Evolutionary conservation across 805 yeast species (phyloP).

Genomic region (Maudiozyma saulgeensis): DNA sequence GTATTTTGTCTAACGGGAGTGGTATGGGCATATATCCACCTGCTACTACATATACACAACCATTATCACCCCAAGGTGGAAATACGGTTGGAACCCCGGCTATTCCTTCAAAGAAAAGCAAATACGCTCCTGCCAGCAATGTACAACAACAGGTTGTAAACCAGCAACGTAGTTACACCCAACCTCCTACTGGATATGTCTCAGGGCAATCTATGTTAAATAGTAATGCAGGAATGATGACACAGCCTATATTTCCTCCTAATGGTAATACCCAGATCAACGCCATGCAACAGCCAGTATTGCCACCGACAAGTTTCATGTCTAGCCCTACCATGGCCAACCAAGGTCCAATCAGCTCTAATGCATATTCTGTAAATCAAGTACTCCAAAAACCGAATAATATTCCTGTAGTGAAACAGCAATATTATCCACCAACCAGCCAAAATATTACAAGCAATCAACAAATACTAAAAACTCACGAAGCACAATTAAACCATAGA

Average conservation of each 20-base stretch:
- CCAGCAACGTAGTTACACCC: conserved; percentile 4
- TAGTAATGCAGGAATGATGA: too few species aligned
- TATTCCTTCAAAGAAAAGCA: not conserved
- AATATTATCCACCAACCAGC: too few species aligned
- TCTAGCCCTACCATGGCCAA: too few species aligned
- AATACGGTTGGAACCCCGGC: not conserved
- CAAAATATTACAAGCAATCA: too few species aligned
- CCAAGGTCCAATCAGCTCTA: too few species aligned
- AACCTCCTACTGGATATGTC: conserved; percentile 2
- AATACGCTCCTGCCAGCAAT: not conserved
- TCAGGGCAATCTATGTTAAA: not conserved
- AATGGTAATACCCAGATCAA: too few species aligned
- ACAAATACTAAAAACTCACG: not conserved
- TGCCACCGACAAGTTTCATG: too few species aligned
- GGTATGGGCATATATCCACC: not conserved
- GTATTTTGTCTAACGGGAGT: not conserved
- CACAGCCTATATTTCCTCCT: too few species aligned
- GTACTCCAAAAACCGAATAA: too few species aligned
- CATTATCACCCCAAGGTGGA: not conserved
- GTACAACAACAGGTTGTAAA: not conserved
- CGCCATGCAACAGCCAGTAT: too few species aligned
- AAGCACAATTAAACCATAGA: not conserved
- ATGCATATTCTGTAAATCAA: too few species aligned
- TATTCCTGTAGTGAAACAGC: too few species aligned
- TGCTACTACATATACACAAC: not conserved